Percentiles rank a stretch among this genome's conserved stretches.
These are phyloP conservation scores for Sphaerulina vaccinii DNA, from an alignment of 2,329 filamentous ascomycete species.

Conservation along the genomic window DNA sequence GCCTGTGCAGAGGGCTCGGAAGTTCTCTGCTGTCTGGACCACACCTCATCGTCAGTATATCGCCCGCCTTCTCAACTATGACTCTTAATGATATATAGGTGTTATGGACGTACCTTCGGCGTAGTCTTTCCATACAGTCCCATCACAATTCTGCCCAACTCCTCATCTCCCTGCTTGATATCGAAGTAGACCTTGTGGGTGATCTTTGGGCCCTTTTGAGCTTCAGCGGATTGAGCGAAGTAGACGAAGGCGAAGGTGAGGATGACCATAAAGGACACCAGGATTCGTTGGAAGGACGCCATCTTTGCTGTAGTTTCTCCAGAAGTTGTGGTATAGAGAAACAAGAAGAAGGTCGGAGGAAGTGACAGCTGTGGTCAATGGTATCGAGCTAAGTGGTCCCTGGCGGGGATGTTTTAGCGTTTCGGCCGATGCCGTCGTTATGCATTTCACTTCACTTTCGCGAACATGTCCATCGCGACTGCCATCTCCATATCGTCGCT, in stretches of 20 bases:
- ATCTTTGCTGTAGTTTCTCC: slow-evolving; percentile 52
- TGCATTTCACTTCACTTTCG: neutral
- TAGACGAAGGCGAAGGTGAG: slow-evolving; percentile 72
- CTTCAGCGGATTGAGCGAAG: slow-evolving; percentile 71
- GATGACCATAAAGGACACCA: slow-evolving; percentile 72
- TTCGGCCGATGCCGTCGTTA: neutral
- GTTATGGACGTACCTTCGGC: slow-evolving; percentile 58
- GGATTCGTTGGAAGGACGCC: slow-evolving; percentile 69
- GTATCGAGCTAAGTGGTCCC: neutral
- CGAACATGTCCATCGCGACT: neutral
- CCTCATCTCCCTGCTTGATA: slow-evolving; percentile 71
- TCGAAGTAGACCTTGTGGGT: slow-evolving; percentile 71
- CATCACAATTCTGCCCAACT: slow-evolving; percentile 72
- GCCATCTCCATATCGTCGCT: neutral
- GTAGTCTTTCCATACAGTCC: slow-evolving; percentile 87
- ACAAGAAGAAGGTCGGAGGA: slow-evolving; percentile 6
- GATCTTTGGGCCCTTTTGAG: slow-evolving; percentile 69
- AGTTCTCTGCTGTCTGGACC: slow-evolving; percentile 65
- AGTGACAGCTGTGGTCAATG: slow-evolving; percentile 13
- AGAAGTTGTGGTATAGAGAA: neutral
- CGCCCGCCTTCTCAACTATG: neutral
- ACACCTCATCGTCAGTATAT: slow-evolving; percentile 10
- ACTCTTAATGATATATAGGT: neutral
- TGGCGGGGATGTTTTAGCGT: no score
- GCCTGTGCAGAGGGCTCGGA: slow-evolving; percentile 76